Percentiles rank a stretch among this genome's conserved stretches.
phyloP scores from a whole-genome alignment of 1,139 yeast genomes.

The Protomyces inouyei region DNA sequence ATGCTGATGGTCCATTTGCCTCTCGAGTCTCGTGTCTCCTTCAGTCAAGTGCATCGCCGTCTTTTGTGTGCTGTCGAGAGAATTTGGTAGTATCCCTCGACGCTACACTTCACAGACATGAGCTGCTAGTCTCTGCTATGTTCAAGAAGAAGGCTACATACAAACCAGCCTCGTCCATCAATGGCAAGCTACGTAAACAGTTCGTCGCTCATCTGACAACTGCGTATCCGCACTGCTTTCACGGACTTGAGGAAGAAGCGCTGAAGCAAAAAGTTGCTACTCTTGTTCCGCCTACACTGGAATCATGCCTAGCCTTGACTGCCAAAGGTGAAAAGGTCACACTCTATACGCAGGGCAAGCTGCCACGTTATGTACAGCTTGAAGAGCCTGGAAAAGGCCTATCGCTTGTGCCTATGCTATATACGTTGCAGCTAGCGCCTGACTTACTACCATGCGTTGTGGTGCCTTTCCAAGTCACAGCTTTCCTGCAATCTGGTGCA shows the following conservation, averaged over 20 bases:
- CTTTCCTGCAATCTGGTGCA: conserved; percentile 12
- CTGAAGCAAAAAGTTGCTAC: conserved; percentile 1
- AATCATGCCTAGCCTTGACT: neutral
- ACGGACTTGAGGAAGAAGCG: conserved; percentile 2
- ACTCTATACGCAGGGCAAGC: neutral
- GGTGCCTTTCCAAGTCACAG: conserved; percentile 10
- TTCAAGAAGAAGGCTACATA: conserved; percentile 14
- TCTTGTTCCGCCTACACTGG: conserved; percentile 9
- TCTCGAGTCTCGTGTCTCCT: too few species aligned
- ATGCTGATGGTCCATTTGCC: too few species aligned
- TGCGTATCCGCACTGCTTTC: neutral
- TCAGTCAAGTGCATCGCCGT: too few species aligned
- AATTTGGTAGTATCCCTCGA: too few species aligned
- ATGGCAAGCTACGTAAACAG: conserved; percentile 12
- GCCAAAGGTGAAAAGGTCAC: conserved; percentile 10
- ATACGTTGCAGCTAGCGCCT: conserved; percentile 5
- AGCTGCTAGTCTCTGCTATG: neutral
- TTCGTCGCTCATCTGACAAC: conserved; percentile 1
- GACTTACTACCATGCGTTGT: conserved; percentile 2
- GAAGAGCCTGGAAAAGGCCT: neutral
- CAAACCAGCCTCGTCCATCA: conserved; percentile 15
- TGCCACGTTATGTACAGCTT: conserved; percentile 5
- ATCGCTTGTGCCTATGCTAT: conserved; percentile 5
- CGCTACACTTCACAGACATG: too few species aligned
- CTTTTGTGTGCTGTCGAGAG: too few species aligned